Evolutionary conservation across 2,329 filamentous ascomycete genomes (phyloP).

Genomic region (Aspergillus calidoustus): DNA sequence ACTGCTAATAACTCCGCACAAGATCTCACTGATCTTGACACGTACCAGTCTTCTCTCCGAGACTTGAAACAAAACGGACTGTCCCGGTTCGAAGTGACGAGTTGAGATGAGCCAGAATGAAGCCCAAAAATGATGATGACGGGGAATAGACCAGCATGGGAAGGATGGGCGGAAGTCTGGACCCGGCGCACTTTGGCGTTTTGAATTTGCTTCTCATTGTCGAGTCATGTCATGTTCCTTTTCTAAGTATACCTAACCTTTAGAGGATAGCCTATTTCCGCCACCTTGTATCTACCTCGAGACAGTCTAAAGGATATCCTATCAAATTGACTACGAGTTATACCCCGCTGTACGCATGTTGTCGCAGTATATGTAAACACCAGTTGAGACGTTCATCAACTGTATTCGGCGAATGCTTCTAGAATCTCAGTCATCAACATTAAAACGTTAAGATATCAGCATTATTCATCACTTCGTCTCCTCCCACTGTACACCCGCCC

Average conservation of each 20-base stretch:
- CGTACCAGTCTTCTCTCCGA: slow-evolving; percentile 4
- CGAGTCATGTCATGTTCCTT: slow-evolving; percentile 16
- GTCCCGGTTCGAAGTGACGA: slow-evolving; percentile 14
- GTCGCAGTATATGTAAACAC: neutral
- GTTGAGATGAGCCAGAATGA: slow-evolving; percentile 19
- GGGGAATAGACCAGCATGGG: slow-evolving; percentile 26
- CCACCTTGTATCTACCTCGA: slow-evolving; percentile 7
- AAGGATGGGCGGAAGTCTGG: slow-evolving; percentile 28
- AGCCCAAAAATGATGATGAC: slow-evolving; percentile 27
- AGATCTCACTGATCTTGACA: slow-evolving; percentile 18
- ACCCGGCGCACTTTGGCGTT: slow-evolving; percentile 35
- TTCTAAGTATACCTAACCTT: slow-evolving; percentile 1
- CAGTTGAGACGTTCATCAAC: neutral
- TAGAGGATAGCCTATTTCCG: neutral
- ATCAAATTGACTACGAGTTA: neutral
- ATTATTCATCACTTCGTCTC: slow-evolving; percentile 52
- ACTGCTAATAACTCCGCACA: slow-evolving; percentile 22
- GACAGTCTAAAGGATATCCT: neutral
- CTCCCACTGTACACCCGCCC: slow-evolving; percentile 98
- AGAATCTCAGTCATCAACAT: slow-evolving; percentile 26
- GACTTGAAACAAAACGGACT: slow-evolving; percentile 11
- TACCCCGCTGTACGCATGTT: neutral
- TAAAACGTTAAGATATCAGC: slow-evolving; percentile 18
- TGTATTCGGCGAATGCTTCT: neutral
- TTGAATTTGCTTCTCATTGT: slow-evolving; percentile 30